These are phyloP conservation scores for Aureobasidium uvarum DNA, from an alignment of 2,329 filamentous ascomycete species.

Conservation along the genomic window DNA sequence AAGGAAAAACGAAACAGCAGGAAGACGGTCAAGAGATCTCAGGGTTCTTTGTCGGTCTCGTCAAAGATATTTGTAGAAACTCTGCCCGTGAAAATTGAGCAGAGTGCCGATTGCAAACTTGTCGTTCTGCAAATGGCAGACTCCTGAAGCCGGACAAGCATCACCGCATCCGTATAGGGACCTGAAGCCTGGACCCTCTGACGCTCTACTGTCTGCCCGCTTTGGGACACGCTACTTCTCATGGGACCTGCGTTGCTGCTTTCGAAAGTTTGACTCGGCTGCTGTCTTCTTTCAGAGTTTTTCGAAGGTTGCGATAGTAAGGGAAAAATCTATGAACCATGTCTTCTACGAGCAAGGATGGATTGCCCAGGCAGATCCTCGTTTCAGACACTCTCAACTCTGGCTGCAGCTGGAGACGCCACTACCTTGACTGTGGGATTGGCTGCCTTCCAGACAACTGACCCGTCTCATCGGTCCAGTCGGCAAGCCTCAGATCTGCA, in stretches of 20 bases:
- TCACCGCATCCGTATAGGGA: constrained; percentile 26
- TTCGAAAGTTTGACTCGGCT: constrained; percentile 1
- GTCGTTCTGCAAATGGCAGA: constrained; percentile 19
- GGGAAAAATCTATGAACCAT: not conserved
- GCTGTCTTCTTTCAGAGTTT: not conserved
- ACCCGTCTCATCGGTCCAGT: constrained; percentile 14
- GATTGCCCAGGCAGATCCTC: not conserved
- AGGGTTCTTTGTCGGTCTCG: constrained; percentile 26
- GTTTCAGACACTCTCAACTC: constrained; percentile 8
- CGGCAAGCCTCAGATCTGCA: constrained; percentile 23
- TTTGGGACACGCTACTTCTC: constrained; percentile 15
- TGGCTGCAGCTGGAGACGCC: constrained; percentile 20
- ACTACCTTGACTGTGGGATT: constrained; percentile 24
- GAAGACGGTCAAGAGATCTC: not conserved
- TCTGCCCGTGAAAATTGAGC: not conserved
- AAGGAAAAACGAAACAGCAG: constrained; percentile 20
- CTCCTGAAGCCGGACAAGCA: constrained; percentile 27
- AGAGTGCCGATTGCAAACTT: constrained; percentile 25
- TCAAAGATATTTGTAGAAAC: constrained; percentile 26
- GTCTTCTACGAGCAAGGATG: not conserved
- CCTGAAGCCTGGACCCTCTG: constrained; percentile 23
- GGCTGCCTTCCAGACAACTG: constrained; percentile 5
- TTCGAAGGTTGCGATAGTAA: not conserved
- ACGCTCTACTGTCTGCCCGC: not conserved
- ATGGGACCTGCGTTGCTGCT: not conserved